These are phyloP conservation scores for Botrytis hyacinthi DNA, from an alignment of 2,329 filamentous ascomycete genomes.

Conservation along the genomic window DNA sequence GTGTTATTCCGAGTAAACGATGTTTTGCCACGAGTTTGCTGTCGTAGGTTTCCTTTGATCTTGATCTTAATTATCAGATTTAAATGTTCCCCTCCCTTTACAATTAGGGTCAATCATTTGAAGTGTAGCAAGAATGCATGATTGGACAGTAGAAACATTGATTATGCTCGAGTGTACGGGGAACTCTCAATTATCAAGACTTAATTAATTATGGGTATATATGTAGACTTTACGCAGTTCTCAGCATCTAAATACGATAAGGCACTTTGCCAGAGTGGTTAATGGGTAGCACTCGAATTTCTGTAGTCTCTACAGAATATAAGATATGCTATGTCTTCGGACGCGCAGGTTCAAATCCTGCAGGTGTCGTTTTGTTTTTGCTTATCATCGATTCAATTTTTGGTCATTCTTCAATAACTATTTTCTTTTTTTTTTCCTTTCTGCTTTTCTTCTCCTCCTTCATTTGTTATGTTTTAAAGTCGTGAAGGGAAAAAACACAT, in stretches of 20 bases:
- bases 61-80: not conserved
- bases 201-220: fast-evolving
- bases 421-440: not conserved
- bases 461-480: not conserved
- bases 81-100: not conserved
- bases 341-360: constrained; percentile 41
- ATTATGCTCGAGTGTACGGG: not conserved
- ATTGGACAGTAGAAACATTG: not conserved
- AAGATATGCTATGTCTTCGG: constrained; percentile 40
- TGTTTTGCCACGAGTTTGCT: not conserved
- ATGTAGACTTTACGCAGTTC: fast-evolving
- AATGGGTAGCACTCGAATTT: constrained; percentile 40
- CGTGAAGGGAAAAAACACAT: not conserved
- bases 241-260: not conserved
- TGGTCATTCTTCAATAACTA: not conserved
- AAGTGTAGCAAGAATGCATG: not conserved
- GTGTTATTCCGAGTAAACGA: not conserved
- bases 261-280: constrained; percentile 39
- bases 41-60: not conserved
- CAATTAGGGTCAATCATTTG: not conserved
- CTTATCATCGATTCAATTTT: not conserved
- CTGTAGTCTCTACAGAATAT: constrained; percentile 5
- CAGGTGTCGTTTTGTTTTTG: constrained; percentile 23
- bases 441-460: not conserved
- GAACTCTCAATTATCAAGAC: too few species aligned